Percentiles rank a stretch among this genome's conserved stretches.
These are phyloP conservation scores for Blastobotrys petasosporus DNA, from an alignment of 1,139 yeast species.

Conservation along the genomic window DNA sequence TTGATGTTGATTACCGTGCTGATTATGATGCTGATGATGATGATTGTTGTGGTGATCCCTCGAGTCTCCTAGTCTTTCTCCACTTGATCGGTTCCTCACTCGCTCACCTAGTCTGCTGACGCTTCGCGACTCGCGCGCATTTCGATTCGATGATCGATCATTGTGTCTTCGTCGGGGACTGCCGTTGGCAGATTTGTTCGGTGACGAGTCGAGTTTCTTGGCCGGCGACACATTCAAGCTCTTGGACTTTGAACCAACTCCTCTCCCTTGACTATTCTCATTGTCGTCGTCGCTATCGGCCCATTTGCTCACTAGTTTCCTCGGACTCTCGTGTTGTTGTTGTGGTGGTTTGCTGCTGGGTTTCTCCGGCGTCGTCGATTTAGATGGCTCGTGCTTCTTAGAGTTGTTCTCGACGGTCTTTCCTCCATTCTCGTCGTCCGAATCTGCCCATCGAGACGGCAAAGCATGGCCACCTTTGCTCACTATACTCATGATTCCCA, in stretches of 20 bases:
- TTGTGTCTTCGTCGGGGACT: too few species aligned
- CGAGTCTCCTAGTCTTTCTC: too few species aligned
- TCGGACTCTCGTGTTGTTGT: background rate
- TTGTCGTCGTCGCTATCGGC: background rate
- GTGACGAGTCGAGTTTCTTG: too few species aligned
- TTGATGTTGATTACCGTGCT: too few species aligned
- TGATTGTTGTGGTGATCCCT: too few species aligned
- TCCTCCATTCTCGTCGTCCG: slow-evolving; percentile 8
- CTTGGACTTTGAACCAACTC: background rate
- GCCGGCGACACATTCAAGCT: too few species aligned
- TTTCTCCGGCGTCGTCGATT: slow-evolving; percentile 1
- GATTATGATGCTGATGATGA: too few species aligned
- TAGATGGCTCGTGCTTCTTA: background rate
- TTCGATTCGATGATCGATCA: too few species aligned
- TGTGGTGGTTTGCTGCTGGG: background rate
- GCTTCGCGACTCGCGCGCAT: too few species aligned
- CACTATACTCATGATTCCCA: slow-evolving; percentile 2
- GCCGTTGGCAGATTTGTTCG: too few species aligned
- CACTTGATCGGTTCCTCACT: too few species aligned
- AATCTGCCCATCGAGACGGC: slow-evolving; percentile 15
- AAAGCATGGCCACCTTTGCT: slow-evolving; percentile 7
- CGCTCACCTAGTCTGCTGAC: too few species aligned
- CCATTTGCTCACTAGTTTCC: slow-evolving; percentile 1
- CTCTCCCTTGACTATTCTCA: background rate
- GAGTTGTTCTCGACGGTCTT: slow-evolving; percentile 5